Conservation (phyloP, 176 grass and related monocot species). For the Avena eriantha region DNA sequence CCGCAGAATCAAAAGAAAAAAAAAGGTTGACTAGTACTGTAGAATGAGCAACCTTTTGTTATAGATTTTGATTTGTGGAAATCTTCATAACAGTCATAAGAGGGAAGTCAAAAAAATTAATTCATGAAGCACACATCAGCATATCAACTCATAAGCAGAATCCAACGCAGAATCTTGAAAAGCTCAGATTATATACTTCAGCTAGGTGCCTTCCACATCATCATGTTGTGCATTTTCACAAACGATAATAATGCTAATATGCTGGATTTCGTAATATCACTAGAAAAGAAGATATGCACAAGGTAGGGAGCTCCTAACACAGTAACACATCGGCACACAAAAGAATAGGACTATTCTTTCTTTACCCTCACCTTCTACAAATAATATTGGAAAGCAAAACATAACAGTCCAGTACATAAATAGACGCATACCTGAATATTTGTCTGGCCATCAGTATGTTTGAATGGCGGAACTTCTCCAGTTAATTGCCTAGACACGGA, state of each 20-base stretch:
- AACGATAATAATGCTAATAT: not conserved
- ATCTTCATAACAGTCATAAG: not conserved
- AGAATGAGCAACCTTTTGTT: not conserved
- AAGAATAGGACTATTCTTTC: not conserved
- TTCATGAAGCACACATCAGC: not conserved
- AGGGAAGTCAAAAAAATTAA: not conserved
- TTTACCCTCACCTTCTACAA: not conserved
- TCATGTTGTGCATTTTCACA: conserved; percentile 6
- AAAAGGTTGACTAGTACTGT: not conserved
- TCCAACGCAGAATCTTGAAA: not conserved
- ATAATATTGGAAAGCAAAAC: conserved; percentile 1
- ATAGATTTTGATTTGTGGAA: not conserved
- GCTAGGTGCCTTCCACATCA: not conserved
- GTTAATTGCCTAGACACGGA: conserved; percentile 71
- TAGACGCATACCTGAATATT: conserved; percentile 64
- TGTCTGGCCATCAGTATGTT: conserved; percentile 60
- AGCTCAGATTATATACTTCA: not conserved
- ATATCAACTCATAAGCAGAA: not conserved
- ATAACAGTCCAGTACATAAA: not conserved
- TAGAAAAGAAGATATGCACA: not conserved
- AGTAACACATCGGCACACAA: not conserved
- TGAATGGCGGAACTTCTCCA: conserved; percentile 59
- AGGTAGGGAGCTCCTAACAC: not conserved
- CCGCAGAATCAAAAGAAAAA: not conserved
- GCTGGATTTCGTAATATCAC: not conserved